These are phyloP conservation scores for Peronospora belbahrii DNA, from an alignment of 352 stramenopile genomes.

Conservation along the genomic window DNA sequence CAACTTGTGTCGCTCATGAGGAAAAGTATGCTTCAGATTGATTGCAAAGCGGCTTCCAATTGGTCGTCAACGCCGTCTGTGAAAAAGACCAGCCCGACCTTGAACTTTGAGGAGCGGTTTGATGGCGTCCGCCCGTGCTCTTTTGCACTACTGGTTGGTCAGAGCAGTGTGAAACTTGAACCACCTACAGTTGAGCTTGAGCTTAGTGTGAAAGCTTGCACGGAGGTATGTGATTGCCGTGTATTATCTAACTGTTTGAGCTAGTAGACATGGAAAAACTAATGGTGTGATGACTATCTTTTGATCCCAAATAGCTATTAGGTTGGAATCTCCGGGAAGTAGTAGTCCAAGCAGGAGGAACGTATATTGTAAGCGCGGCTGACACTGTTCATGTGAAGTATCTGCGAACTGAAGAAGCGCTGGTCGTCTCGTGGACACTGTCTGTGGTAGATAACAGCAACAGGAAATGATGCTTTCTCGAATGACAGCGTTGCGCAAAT, in stretches of 20 bases:
- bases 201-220: slow-evolving; percentile 37
- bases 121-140: slow-evolving; percentile 56
- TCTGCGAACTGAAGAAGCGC: slow-evolving; percentile 35
- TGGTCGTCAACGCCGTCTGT: slow-evolving; percentile 2
- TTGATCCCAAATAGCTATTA: slow-evolving; percentile 31
- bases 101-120: slow-evolving; percentile 46
- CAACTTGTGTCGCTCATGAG: slow-evolving; percentile 54
- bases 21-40: slow-evolving; percentile 54
- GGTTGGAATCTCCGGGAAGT: slow-evolving; percentile 52
- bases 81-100: slow-evolving; percentile 14
- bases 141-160: slow-evolving; percentile 53
- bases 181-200: slow-evolving; percentile 29
- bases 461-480: slow-evolving; percentile 13
- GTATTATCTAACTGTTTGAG: neutral
- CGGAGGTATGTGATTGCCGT: slow-evolving; percentile 31
- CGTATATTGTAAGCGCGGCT: slow-evolving; percentile 40
- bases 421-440: slow-evolving; percentile 46
- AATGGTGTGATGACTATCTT: slow-evolving; percentile 1
- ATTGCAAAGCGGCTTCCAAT: slow-evolving; percentile 35
- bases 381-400: slow-evolving; percentile 41
- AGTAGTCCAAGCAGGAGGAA: slow-evolving; percentile 36
- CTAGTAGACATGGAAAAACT: neutral
- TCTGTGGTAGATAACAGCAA: slow-evolving; percentile 28
- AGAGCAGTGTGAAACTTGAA: slow-evolving; percentile 29
- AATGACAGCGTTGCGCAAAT: slow-evolving; percentile 11